Evolutionary conservation across 257 asterid species (phyloP), one percentile per base, ranked within the genome.

Genomic region (Galeopsis tetrahit): DNA sequence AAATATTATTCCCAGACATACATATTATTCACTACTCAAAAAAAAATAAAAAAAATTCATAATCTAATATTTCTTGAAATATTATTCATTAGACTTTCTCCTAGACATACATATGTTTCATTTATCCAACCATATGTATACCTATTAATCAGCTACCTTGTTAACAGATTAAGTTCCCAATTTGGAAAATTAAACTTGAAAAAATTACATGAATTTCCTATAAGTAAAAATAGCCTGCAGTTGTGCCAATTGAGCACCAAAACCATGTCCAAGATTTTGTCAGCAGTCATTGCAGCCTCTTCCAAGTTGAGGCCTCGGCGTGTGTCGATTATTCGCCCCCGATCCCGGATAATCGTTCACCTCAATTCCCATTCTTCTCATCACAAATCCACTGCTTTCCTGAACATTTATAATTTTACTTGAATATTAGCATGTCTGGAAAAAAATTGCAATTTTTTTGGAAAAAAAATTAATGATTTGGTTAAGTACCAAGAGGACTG

Each of bases 281-380:
- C 75, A 82, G 70, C 89, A 84, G 51, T 84, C 87, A 42, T 0
- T 35, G 66, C 87, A 82, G 36, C 57, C 68, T 83, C 82, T 83
- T n/a, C 82, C 79, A 6, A 70, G 21, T 70, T 82, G 79, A 14
- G 96, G 78, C 71, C 55, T 83, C 9, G 96, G 96, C 3, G 83
- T 89, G 70, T 89, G 96, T 40, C 89, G 91, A 73, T 85, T 80
- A 66, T 89, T 89, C 39, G 96, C 90, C 69, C 90, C 93, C 2
- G 93, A 85, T 66, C 93, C 93, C 43, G 93, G 89, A 76, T 89
- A 89, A 46, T 89, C 96, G 31, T 89, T 78, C 65, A 87, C 53
- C 74, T 89, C 88, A 31, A 82, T 72, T 2, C 76, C 83, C 82
- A 78, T 75, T 77, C 84, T 80, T 61, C 66, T 60, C 14, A 13